Conservation (phyloP, 306 rosid species). For the Abrus pulchellus region DNA sequence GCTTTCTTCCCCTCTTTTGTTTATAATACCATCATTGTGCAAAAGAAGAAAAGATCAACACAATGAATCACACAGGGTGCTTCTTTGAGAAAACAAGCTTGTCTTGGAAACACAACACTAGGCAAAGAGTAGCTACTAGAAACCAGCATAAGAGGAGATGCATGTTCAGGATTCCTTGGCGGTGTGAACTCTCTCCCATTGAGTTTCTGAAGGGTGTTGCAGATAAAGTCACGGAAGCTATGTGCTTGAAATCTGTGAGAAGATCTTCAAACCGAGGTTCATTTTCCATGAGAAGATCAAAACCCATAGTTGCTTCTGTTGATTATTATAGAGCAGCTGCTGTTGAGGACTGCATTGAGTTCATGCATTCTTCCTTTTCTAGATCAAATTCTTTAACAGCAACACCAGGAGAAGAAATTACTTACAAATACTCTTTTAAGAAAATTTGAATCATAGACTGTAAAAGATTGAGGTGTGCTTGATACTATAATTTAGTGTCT, state of each 20-base stretch:
- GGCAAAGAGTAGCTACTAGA: constrained; percentile 39
- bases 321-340: constrained; percentile 81
- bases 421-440: constrained; percentile 5
- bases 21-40: constrained; percentile 35
- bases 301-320: constrained; percentile 49
- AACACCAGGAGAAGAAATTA: constrained; percentile 26
- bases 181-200: constrained; percentile 42
- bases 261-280: constrained; percentile 50
- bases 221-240: constrained; percentile 58
- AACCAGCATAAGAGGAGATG: constrained; percentile 24
- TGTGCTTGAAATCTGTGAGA: constrained; percentile 54
- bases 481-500: not conserved
- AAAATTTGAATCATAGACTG: constrained; percentile 29
- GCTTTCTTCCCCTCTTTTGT: constrained; percentile 20
- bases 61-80: constrained; percentile 38
- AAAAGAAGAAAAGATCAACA: constrained; percentile 16
- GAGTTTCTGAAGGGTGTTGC: constrained; percentile 70
- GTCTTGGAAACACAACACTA: constrained; percentile 47
- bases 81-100: constrained; percentile 46
- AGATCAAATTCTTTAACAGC: constrained; percentile 62
- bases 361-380: constrained; percentile 77
- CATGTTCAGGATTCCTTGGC: constrained; percentile 53
- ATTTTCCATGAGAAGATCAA: constrained; percentile 55
- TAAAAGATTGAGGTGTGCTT: constrained; percentile 40
- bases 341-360: constrained; percentile 89